phyloP scores from a whole-genome alignment of 495 filamentous ascomycete genomes.

The Aspergillus taichungensis region DNA sequence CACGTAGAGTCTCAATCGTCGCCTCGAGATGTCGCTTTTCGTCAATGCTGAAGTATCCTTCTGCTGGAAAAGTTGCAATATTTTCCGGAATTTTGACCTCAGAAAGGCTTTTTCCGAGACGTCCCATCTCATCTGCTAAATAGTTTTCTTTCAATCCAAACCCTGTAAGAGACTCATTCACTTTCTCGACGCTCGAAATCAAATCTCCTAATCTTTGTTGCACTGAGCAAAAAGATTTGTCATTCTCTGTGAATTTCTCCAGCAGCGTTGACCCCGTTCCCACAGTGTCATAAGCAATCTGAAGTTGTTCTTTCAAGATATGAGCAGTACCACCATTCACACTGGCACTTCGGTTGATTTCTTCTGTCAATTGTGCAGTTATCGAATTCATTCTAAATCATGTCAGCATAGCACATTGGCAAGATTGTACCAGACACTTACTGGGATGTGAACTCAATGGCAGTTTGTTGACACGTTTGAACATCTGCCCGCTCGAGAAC shows the following conservation, averaged over 20 bases:
- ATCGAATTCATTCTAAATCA: conserved; percentile 14
- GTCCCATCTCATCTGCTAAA: conserved; percentile 14
- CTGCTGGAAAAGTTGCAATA: conserved; percentile 6
- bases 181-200: conserved; percentile 11
- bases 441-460: conserved; percentile 14
- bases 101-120: conserved; percentile 12
- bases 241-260: conserved; percentile 14
- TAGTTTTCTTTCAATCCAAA: conserved; percentile 9
- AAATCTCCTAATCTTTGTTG: conserved; percentile 11
- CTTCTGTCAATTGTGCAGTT: conserved; percentile 7
- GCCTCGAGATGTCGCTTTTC: conserved; percentile 21
- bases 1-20: conserved; percentile 12
- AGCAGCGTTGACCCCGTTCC: conserved; percentile 15
- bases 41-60: conserved; percentile 7
- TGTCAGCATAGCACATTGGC: neutral
- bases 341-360: conserved; percentile 9
- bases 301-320: conserved; percentile 14
- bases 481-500: conserved; percentile 11
- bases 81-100: conserved; percentile 13
- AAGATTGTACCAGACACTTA: conserved; percentile 8
- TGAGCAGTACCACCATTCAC: conserved; percentile 8
- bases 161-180: conserved; percentile 11
- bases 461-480: conserved; percentile 10
- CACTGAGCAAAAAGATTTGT: conserved; percentile 7
- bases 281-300: conserved; percentile 10